Percentiles rank a stretch among this genome's conserved stretches.
phyloP scores from a whole-genome alignment of 345 rosid species.

The Xanthoceras sorbifolium region DNA sequence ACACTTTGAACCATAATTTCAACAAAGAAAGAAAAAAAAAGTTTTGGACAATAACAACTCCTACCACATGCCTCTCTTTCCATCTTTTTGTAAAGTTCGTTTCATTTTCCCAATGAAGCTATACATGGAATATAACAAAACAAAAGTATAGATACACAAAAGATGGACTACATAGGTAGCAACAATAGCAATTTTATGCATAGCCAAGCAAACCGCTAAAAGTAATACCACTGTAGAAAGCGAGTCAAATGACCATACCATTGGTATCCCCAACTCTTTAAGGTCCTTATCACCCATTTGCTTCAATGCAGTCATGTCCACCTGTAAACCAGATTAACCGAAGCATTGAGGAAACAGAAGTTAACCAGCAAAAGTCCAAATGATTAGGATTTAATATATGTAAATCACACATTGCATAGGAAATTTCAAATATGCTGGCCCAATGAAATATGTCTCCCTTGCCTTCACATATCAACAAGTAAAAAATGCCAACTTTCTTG shows the following conservation, averaged over 20 bases:
- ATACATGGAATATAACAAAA: too few species aligned
- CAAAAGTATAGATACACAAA: not conserved
- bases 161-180: not conserved
- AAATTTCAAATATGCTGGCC: not conserved
- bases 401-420: not conserved
- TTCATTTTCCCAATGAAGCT: too few species aligned
- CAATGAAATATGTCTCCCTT: not conserved
- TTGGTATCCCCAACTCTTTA: constrained; percentile 60
- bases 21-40: not conserved
- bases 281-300: constrained; percentile 59
- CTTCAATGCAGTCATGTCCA: constrained; percentile 55
- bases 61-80: not conserved
- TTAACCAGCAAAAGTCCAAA: not conserved
- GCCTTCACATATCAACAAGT: not conserved
- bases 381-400: not conserved
- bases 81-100: not conserved
- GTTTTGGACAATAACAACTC: not conserved
- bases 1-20: not conserved
- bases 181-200: not conserved
- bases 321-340: constrained; percentile 32
- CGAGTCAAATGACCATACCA: constrained; percentile 40
- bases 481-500: not conserved
- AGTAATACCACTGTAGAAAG: not conserved
- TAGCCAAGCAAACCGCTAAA: not conserved
- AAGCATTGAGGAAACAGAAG: not conserved